These are phyloP conservation scores for Sclerotinia spermophila DNA, from an alignment of 2,329 filamentous ascomycete species.

Conservation along the genomic window DNA sequence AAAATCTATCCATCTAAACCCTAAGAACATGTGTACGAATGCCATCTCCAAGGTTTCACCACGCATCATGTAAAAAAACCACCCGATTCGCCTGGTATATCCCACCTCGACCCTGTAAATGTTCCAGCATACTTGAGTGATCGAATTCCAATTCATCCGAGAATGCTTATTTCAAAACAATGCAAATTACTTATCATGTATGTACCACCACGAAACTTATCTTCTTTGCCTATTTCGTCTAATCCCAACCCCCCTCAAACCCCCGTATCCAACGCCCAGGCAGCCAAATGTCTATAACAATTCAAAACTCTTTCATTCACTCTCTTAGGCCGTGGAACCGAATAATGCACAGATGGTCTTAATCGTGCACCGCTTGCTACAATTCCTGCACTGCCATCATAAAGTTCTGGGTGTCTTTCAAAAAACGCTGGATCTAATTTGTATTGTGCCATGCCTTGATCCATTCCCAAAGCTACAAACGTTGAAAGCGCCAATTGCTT, in stretches of 20 bases:
- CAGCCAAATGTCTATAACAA: background rate
- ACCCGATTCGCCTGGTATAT: background rate
- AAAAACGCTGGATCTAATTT: conserved; percentile 14
- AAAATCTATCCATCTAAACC: background rate
- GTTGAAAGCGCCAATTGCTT: background rate
- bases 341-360: background rate
- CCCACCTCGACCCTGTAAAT: background rate
- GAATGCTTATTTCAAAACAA: background rate
- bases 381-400: background rate
- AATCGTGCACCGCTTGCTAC: conserved; percentile 7
- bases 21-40: background rate
- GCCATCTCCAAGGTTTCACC: background rate
- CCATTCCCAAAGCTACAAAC: conserved; percentile 1
- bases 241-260: background rate
- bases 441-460: conserved; percentile 1
- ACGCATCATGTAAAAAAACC: background rate
- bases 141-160: background rate
- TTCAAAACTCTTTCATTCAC: background rate
- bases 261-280: background rate
- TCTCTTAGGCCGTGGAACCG: background rate
- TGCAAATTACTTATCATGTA: background rate
- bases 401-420: conserved; percentile 15
- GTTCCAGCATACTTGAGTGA: background rate
- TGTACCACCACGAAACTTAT: background rate
- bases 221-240: background rate